phyloP scores from a whole-genome alignment of 805 yeast genomes.

The Monosporozyma unispora region DNA sequence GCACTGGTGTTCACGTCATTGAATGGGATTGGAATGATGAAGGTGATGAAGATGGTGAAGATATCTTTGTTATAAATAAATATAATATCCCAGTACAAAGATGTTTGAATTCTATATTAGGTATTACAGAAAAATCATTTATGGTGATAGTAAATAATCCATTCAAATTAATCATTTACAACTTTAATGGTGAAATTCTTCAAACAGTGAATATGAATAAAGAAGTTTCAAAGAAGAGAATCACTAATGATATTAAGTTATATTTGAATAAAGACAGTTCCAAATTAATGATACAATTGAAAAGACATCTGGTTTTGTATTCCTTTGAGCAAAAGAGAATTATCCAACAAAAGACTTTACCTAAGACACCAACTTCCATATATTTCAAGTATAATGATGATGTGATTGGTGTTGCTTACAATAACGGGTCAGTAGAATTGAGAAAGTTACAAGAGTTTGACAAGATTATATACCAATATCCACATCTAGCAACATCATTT shows the following conservation, averaged over 20 bases:
- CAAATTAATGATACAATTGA: conserved; percentile 22
- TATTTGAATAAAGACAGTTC: conserved; percentile 24
- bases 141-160: conserved; percentile 19
- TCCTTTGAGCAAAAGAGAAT: conserved; percentile 27
- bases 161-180: conserved; percentile 19
- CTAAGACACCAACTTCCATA: conserved; percentile 7
- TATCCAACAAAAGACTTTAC: conserved; percentile 10
- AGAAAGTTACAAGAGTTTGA: conserved; percentile 17
- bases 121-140: conserved; percentile 29
- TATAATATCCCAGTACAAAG: conserved; percentile 6
- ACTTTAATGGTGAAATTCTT: conserved; percentile 21
- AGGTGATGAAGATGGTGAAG: conserved; percentile 4
- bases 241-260: conserved; percentile 7
- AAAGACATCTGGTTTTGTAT: conserved; percentile 16
- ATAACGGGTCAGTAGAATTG: conserved; percentile 19
- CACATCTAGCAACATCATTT: conserved; percentile 8
- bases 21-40: conserved; percentile 9
- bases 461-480: conserved; percentile 9
- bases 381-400: conserved; percentile 11
- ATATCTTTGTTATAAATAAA: conserved; percentile 3
- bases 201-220: conserved; percentile 18
- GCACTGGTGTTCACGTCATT: conserved; percentile 11
- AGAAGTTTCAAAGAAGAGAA: conserved; percentile 5
- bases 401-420: conserved; percentile 12
- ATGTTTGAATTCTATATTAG: conserved; percentile 15